Base-by-base conservation (phyloP, 768 basidiomycete species). In the Boletus sp. region DNA sequence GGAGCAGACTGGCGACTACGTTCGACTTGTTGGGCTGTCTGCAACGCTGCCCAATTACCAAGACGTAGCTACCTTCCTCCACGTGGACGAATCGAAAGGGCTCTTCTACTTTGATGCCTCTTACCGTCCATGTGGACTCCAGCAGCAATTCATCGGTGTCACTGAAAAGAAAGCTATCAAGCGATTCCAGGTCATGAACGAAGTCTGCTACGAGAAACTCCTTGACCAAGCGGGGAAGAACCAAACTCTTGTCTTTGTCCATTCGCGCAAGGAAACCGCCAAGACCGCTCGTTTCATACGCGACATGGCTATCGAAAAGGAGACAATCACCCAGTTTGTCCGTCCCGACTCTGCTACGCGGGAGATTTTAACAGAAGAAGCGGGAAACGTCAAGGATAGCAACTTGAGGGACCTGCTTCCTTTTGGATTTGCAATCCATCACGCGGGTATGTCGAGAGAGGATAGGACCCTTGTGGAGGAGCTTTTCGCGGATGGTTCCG, bases 151-250 rank as follows among this genome's bases (percentile, higher is more conserved):
- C 73, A 85, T 98, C 55, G 97, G 97, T 39, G 85, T 99, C 54
- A 98, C 96, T 1, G 97, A 98, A 78, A 98, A 98, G 81, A 98
- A 97, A 71, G 97, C 97, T 0, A 98, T 98, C 79, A 98, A 96
- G 71, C 85, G 97, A 7, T 93, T 95, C 67, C 96, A 98, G 69
- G 85, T 98, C 57, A 96, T 92, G 81, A 99, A 99, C 72, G 95
- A 98, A 68, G 94, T 98, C 21, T 96, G 95, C 73, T 99, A 99
- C 76, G 96, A 98, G 72, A 99, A 98, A 75, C 89, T 98, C 3
- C 82, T 98, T 23, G 94, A 98, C 60, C 93, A 98, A 64, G 83
- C 84, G 7, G 82, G 83, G 46, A 93, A 92, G 76, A 91, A 95
- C 56, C 94, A 96, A 68, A 90, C 90, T 0, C 80, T 98, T 37